These are phyloP conservation scores for Gardenia jasminoides DNA, from an alignment of 257 asterid genomes.

Conservation along the genomic window DNA sequence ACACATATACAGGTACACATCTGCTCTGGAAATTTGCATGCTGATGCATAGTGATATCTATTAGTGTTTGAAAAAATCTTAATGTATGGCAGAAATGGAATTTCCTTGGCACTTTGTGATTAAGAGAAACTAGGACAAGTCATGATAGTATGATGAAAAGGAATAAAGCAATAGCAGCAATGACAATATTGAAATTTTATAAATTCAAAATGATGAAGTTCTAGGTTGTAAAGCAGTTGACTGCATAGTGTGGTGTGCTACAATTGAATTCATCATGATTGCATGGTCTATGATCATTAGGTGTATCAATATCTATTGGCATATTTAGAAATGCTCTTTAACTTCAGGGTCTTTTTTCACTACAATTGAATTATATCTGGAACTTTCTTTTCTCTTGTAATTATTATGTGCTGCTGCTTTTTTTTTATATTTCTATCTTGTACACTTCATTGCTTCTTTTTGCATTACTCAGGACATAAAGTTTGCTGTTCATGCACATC, in stretches of 20 bases:
- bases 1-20: slow-evolving; percentile 70
- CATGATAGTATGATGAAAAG: not conserved
- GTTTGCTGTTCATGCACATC: slow-evolving; percentile 94
- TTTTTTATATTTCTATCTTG: not conserved
- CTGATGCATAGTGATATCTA: not conserved
- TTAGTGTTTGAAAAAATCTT: not conserved
- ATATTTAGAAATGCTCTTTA: not conserved
- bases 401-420: slow-evolving; percentile 5
- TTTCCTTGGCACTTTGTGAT: slow-evolving; percentile 1
- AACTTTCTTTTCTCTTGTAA: slow-evolving; percentile 1
- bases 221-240: not conserved
- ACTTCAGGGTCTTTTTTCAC: not conserved
- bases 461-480: slow-evolving; percentile 69
- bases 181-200: not conserved
- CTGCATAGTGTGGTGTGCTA: no score
- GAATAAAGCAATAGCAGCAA: not conserved
- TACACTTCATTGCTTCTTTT: slow-evolving; percentile 21
- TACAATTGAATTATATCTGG: not conserved
- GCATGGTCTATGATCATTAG: not conserved
- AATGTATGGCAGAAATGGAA: not conserved
- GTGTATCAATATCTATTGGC: not conserved
- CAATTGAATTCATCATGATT: no score
- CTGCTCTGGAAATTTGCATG: slow-evolving; percentile 15
- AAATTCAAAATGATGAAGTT: not conserved
- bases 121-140: not conserved